phyloP scores from a whole-genome alignment of 2,329 filamentous ascomycete genomes.

The Thyridium curvatum region DNA sequence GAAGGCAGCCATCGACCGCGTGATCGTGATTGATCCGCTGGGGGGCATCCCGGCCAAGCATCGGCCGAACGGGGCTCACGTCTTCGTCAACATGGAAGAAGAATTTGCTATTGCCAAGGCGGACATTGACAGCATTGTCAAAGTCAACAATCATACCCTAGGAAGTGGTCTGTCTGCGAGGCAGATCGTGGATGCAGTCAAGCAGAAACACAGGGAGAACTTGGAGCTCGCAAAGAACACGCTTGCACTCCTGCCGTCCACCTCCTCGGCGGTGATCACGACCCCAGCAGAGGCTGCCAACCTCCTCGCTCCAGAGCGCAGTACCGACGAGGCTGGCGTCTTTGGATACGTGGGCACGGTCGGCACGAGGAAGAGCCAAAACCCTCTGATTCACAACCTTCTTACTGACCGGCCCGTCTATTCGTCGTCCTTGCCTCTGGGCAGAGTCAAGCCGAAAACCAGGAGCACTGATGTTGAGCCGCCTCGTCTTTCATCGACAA shows the following conservation, averaged over 20 bases:
- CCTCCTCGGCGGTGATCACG: conserved; percentile 83
- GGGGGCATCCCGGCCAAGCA: conserved; percentile 73
- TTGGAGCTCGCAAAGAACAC: conserved; percentile 64
- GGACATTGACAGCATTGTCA: conserved; percentile 40
- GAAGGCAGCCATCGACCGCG: conserved; percentile 65
- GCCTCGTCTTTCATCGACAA: conserved; percentile 44
- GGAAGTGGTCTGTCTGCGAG: conserved; percentile 14
- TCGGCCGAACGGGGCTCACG: conserved; percentile 58
- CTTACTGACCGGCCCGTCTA: conserved; percentile 91
- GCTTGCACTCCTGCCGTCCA: conserved; percentile 70
- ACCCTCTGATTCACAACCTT: conserved; percentile 91
- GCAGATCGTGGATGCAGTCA: conserved; percentile 10
- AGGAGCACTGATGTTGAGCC: conserved; percentile 5
- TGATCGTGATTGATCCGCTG: conserved; percentile 82
- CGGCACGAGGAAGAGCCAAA: conserved; percentile 52
- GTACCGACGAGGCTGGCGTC: conserved; percentile 31
- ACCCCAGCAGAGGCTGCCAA: conserved; percentile 78
- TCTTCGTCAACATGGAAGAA: conserved; percentile 91
- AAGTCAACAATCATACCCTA: conserved; percentile 8
- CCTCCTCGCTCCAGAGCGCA: conserved; percentile 24
- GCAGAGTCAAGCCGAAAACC: conserved; percentile 45
- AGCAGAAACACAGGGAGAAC: conserved; percentile 56
- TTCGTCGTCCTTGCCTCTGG: conserved; percentile 81
- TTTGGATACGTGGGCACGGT: conserved; percentile 43
- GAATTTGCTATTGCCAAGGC: conserved; percentile 67